Evolutionary conservation across 805 yeast genomes (phyloP), one percentile per base, ranked within the genome.

Genomic region (Kregervanrija delftensis): DNA sequence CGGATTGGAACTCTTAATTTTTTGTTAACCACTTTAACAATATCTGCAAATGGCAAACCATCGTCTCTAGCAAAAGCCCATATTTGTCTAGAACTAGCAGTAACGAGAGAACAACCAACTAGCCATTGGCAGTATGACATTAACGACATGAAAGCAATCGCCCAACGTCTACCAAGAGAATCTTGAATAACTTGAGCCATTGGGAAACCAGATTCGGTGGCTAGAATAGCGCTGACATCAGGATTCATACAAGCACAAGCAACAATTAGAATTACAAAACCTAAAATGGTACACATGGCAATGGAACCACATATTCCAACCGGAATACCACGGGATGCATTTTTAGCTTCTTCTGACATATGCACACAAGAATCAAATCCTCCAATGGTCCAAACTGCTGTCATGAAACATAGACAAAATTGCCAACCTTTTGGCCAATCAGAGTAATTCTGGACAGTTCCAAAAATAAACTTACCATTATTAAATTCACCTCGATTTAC

Each of bases 11-110:
- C 82, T 11, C 71, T 66, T 30, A 74, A 59, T 46, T 61, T 71
- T 33, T 73, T 66, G 52, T 81, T 68, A 37, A 83, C 83, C 37
- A 65, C 71, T 49, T 79, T 76, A 48, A 82, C 67, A 55, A 66
- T 69, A 40, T 66, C 60, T 15, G 81, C 71, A 46, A 80, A 64
- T 12, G 89, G 89, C 46, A 83, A 67, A 10, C 87, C 88, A 55
- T 80, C 77, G 58, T 83, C 90, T 65, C 90, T 74, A 16, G 86
- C 78, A 59, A 82, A 80, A 1, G 88, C 86, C 78, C 83, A 83
- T 38, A 79, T 72, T 61, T 82, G 88, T 61, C 89, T 73, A 1
- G 86, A 79, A 10, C 74, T 72, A 5, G 87, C 86, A 38, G 79
- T 71, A 35, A 80, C 64, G 41, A 76, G 69, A 5, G 83, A 76